phyloP scores from a whole-genome alignment of 2,329 filamentous ascomycete genomes.

The Sphaerostilbella broomeana region DNA sequence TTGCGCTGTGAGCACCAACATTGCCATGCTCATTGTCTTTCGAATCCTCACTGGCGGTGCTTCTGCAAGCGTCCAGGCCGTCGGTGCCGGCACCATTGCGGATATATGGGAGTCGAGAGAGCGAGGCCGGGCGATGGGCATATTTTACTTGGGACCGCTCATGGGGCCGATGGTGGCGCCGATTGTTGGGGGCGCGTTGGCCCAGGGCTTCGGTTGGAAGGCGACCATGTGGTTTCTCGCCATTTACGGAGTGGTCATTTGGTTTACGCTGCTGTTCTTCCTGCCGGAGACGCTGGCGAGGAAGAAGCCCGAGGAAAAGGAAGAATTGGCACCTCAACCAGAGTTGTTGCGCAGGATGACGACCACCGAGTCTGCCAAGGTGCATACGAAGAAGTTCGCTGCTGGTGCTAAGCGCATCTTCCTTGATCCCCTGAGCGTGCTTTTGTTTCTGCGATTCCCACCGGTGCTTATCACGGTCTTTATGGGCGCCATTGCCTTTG shows the following conservation, averaged over 20 bases:
- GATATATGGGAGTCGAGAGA: conserved; percentile 72
- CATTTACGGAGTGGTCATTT: conserved; percentile 58
- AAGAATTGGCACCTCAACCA: neutral
- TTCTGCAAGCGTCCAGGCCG: conserved; percentile 72
- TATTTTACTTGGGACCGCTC: conserved; percentile 75
- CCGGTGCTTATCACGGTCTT: conserved; percentile 67
- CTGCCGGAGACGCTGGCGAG: conserved; percentile 59
- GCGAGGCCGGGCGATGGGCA: conserved; percentile 70
- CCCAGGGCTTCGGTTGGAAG: conserved; percentile 64
- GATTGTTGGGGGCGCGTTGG: conserved; percentile 68
- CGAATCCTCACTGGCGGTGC: conserved; percentile 68
- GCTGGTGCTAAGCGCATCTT: conserved; percentile 53
- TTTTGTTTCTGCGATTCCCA: conserved; percentile 67
- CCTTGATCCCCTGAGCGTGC: conserved; percentile 64
- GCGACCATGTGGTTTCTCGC: conserved; percentile 72
- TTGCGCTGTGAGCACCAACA: conserved; percentile 61
- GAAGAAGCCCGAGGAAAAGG: conserved; percentile 19
- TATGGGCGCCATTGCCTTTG: conserved; percentile 69
- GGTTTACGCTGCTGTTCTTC: conserved; percentile 51
- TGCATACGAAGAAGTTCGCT: conserved; percentile 48
- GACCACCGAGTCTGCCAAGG: conserved; percentile 55
- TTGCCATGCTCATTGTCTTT: conserved; percentile 72
- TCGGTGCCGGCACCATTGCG: conserved; percentile 76
- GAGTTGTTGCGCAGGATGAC: conserved; percentile 41
- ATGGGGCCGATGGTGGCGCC: conserved; percentile 69